Conservation (phyloP, 805 yeast genomes). For the Starmera quercuum region DNA sequence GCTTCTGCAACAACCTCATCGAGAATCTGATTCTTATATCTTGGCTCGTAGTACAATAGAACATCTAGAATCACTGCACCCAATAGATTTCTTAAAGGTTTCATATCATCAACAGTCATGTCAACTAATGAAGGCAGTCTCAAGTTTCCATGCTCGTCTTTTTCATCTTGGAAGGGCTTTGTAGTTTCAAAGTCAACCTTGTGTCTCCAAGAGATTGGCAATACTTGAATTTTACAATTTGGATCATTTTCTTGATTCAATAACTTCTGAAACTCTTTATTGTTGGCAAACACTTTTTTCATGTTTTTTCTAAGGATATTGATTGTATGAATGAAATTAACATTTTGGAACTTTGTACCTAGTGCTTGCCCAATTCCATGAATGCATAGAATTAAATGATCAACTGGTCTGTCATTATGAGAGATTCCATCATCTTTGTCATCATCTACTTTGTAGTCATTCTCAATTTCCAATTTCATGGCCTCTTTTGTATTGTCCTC, state of each 20-base stretch:
- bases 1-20: slow-evolving; percentile 54
- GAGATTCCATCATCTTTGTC: slow-evolving; percentile 25
- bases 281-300: slow-evolving; percentile 41
- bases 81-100: slow-evolving; percentile 65
- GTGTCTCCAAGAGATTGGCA: slow-evolving; percentile 92
- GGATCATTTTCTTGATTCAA: slow-evolving; percentile 31
- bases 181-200: slow-evolving; percentile 53
- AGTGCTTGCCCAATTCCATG: slow-evolving; percentile 94
- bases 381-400: slow-evolving; percentile 73
- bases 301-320: slow-evolving; percentile 51
- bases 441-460: slow-evolving; percentile 37
- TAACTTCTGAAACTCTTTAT: slow-evolving; percentile 43
- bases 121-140: slow-evolving; percentile 59
- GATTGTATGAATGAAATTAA: slow-evolving; percentile 82
- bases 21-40: slow-evolving; percentile 54
- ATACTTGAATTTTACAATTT: slow-evolving; percentile 66
- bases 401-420: slow-evolving; percentile 26
- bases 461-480: slow-evolving; percentile 44
- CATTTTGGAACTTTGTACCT: slow-evolving; percentile 69
- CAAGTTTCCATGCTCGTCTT: slow-evolving; percentile 29
- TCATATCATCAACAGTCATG: slow-evolving; percentile 71
- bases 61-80: slow-evolving; percentile 88
- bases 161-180: slow-evolving; percentile 29
- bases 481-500: slow-evolving; percentile 31
- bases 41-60: slow-evolving; percentile 69